Conservation (phyloP, 257 asterid genomes). For the Coffea canephora region DNA sequence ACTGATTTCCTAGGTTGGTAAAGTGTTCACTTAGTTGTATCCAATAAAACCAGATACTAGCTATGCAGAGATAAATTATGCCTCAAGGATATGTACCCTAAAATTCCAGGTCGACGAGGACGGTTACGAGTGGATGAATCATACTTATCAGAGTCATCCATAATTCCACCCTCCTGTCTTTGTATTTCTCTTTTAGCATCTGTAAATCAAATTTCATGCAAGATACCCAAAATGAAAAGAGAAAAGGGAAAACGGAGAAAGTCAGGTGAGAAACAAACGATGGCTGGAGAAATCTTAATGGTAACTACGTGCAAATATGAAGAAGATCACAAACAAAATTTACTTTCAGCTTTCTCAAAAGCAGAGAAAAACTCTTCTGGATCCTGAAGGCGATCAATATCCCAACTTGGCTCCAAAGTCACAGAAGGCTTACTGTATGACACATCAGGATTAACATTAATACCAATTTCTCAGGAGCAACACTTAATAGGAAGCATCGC, state of each 20-base stretch:
- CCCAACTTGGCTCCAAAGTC: constrained; percentile 41
- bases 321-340: constrained; percentile 9
- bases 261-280: neutral
- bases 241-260: neutral
- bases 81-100: constrained; percentile 48
- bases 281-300: neutral
- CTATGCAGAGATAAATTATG: constrained; percentile 6
- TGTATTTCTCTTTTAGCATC: constrained; percentile 76
- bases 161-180: constrained; percentile 54
- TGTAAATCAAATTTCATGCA: constrained; percentile 24
- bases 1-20: constrained; percentile 51
- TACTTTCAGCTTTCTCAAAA: constrained; percentile 69
- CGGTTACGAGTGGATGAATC: constrained; percentile 41
- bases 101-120: constrained; percentile 63
- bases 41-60: neutral
- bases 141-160: constrained; percentile 28
- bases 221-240: constrained; percentile 1
- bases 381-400: constrained; percentile 47
- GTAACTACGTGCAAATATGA: neutral
- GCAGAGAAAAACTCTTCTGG: constrained; percentile 73
- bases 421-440: constrained; percentile 58
- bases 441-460: constrained; percentile 18
- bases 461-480: neutral
- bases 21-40: constrained; percentile 6
- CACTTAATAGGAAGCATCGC: neutral